Base-by-base conservation (phyloP, 2,329 filamentous ascomycete genomes). In the Cercospora citrullina region DNA sequence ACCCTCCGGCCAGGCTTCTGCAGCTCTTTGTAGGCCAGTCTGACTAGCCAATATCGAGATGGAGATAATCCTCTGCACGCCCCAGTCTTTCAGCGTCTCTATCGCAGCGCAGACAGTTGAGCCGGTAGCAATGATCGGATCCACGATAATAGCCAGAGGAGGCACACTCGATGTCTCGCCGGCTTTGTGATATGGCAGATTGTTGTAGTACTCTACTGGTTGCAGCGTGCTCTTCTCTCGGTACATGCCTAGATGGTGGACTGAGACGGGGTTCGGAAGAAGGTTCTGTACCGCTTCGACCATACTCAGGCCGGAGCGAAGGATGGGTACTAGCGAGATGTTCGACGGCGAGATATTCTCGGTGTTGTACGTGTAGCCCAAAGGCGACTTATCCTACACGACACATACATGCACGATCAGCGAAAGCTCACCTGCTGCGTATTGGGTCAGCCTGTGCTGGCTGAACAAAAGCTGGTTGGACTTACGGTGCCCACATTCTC, bases 191-290 rank as follows among this genome's bases (percentile, higher is more conserved):
- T 92, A 90, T 39, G 93, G 93, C 21, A 97, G 89, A 81, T 97
- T 97, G 85, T 97, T 97, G 87, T 97, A 97, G 86, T 97, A 97
- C 81, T 97, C 94, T 67, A 97, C 94, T 3, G 94, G 93, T 75
- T 93, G 89, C 66, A 97, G 89, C 55, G 92, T 94, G 66, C 88
- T 88, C 68, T 91, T 92, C 79, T 97, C 94, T 77, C 94, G 92
- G 85, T 94, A 98, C 77, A 98, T 90, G 72, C 95, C 94, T 7
- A 98, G 90, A 79, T 98, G 94, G 83, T 98, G 93, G 71, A 97
- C 87, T 6, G 93, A 90, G 33, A 94, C 91, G 14, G 92, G 87
- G 42, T 81, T 78, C 18, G 94, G 94, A 68, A 98, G 92, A 75
- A 98, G 86, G 30, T 89, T 89, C 82, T 94, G 90, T 53, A 97